Percentiles rank a stretch among this genome's conserved stretches.
Conservation (phyloP, 202 grass and related monocot species). For the Digitaria exilis region DNA sequence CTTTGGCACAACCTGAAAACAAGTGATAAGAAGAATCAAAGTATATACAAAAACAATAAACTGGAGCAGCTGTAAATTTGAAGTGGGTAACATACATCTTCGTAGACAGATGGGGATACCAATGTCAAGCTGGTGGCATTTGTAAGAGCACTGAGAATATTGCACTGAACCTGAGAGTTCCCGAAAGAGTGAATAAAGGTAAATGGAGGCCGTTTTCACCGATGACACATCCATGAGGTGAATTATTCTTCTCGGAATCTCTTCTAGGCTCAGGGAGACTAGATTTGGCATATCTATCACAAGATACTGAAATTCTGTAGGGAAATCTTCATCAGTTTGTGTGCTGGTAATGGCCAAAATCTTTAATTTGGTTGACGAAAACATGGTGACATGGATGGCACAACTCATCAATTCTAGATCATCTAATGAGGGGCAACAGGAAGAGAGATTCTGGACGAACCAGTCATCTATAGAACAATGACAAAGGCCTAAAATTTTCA, state of each 20-base stretch:
- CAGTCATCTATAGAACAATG: conserved; percentile 15
- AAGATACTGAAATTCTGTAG: conserved; percentile 22
- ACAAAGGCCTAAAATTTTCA: background rate
- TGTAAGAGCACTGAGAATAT: conserved; percentile 33
- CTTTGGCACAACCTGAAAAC: background rate
- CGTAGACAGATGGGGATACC: background rate
- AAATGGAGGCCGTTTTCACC: conserved; percentile 18
- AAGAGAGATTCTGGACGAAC: conserved; percentile 22
- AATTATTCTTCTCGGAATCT: conserved; percentile 30
- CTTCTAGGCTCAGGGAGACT: conserved; percentile 25
- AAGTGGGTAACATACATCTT: conserved; percentile 5
- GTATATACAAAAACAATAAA: background rate
- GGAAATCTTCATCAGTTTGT: background rate
- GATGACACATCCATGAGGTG: conserved; percentile 33
- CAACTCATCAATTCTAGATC: conserved; percentile 20
- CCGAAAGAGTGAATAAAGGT: background rate
- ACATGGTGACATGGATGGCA: conserved; percentile 28
- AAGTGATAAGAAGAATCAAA: background rate
- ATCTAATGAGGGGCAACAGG: conserved; percentile 21
- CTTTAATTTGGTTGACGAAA: conserved; percentile 7
- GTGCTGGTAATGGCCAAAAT: conserved; percentile 16
- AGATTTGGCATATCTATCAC: conserved; percentile 38
- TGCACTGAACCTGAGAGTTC: conserved; percentile 11
- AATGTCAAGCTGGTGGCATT: background rate
- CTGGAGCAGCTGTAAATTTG: background rate